Evolutionary conservation across 805 yeast species (phyloP).

Genomic region (Kodamaea leandrae): DNA sequence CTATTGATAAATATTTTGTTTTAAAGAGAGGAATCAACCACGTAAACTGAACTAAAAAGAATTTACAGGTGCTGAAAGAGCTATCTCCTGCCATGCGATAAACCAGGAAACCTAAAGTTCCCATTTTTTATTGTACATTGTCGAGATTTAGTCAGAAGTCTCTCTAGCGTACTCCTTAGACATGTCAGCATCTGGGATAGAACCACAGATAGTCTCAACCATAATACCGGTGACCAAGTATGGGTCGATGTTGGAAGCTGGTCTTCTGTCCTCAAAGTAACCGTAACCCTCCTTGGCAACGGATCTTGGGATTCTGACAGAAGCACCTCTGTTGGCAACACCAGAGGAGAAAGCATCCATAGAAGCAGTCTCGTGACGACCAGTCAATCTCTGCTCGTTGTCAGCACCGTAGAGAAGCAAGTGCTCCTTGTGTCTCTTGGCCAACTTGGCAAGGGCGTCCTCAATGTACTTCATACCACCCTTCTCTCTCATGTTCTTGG

Average conservation of each 20-base stretch:
- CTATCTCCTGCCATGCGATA: slow-evolving; percentile 2
- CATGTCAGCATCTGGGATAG: slow-evolving; percentile 94
- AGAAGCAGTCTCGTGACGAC: slow-evolving; percentile 97
- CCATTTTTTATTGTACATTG: slow-evolving; percentile 1
- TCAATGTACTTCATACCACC: slow-evolving; percentile 97
- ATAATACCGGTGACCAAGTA: slow-evolving; percentile 98
- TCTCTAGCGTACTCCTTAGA: slow-evolving; percentile 84
- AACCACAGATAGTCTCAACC: slow-evolving; percentile 94
- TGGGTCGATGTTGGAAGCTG: slow-evolving; percentile 99
- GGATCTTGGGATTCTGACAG: slow-evolving; percentile 97
- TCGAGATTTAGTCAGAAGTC: slow-evolving; percentile 6
- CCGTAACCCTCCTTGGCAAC: slow-evolving; percentile 98
- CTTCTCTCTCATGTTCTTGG: slow-evolving; percentile 82
- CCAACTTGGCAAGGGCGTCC: slow-evolving; percentile 86
- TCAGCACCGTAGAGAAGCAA: slow-evolving; percentile 93
- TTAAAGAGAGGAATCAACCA: not conserved
- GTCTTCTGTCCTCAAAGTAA: slow-evolving; percentile 99
- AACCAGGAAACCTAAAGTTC: not conserved
- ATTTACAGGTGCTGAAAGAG: slow-evolving; percentile 1
- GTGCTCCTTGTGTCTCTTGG: slow-evolving; percentile 96
- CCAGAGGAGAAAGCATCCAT: slow-evolving; percentile 89
- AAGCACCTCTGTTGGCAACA: slow-evolving; percentile 99
- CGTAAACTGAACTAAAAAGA: slow-evolving; percentile 1
- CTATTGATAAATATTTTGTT: not conserved
- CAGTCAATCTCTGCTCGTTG: slow-evolving; percentile 93